phyloP scores from a whole-genome alignment of 331 rosid species.

The Rhamnella rubrinervis region DNA sequence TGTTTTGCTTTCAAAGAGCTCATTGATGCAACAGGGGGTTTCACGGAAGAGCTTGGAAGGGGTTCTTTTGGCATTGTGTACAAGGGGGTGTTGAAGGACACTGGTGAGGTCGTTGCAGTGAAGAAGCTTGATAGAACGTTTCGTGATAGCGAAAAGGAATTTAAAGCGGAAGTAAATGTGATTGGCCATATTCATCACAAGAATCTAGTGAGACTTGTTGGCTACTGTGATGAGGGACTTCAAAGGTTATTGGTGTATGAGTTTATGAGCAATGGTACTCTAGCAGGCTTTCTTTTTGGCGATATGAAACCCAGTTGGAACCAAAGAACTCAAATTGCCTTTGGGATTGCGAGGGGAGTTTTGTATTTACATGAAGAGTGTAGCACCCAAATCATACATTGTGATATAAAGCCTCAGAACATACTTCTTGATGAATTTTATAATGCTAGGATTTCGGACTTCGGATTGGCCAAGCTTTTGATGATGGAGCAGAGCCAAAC shows the following conservation, averaged over 20 bases:
- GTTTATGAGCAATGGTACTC: constrained; percentile 28
- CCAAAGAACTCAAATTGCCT: constrained; percentile 10
- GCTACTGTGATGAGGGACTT: constrained; percentile 23
- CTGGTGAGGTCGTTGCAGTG: constrained; percentile 10
- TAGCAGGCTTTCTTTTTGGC: constrained; percentile 19
- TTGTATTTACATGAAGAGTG: constrained; percentile 33
- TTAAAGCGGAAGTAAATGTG: constrained; percentile 26
- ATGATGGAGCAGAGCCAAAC: constrained; percentile 25
- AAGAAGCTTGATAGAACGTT: constrained; percentile 19
- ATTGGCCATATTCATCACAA: constrained; percentile 31
- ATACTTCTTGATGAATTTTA: constrained; percentile 29
- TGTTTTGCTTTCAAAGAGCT: constrained; percentile 26
- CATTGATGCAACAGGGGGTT: constrained; percentile 20
- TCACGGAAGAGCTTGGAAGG: constrained; percentile 31
- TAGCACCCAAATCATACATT: constrained; percentile 27
- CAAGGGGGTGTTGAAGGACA: constrained; percentile 14
- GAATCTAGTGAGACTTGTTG: constrained; percentile 20
- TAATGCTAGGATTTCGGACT: constrained; percentile 28
- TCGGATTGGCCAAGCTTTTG: constrained; percentile 36
- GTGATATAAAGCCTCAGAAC: constrained; percentile 40
- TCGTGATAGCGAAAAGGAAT: constrained; percentile 25
- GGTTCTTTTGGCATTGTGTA: constrained; percentile 36
- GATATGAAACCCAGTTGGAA: constrained; percentile 17
- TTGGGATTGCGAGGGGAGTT: constrained; percentile 22
- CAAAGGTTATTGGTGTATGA: constrained; percentile 25